These are phyloP conservation scores for Alternaria brassicicola DNA, from an alignment of 2,329 filamentous ascomycete species.

Conservation along the genomic window DNA sequence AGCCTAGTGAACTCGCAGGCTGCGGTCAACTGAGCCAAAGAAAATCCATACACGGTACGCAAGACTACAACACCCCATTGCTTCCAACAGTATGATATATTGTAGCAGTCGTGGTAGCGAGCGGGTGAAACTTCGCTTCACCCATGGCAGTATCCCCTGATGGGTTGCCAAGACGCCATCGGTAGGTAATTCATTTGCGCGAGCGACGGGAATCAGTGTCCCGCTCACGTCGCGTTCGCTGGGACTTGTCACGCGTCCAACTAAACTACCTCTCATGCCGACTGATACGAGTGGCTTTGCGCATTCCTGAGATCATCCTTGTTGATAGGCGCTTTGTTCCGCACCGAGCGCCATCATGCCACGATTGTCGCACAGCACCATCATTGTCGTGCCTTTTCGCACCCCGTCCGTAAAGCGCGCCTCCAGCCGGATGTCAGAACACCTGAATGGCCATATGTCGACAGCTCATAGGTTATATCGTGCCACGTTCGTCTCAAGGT, in stretches of 20 bases:
- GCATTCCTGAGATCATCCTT: neutral
- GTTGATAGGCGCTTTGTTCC: neutral
- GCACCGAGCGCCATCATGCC: neutral
- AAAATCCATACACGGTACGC: no score
- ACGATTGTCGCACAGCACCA: neutral
- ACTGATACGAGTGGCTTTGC: no score
- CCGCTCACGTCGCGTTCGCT: neutral
- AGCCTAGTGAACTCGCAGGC: no score
- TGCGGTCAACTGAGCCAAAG: no score
- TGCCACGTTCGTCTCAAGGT: neutral
- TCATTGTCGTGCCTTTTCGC: neutral
- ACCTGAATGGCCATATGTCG: neutral
- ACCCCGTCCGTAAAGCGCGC: neutral
- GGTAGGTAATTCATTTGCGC: neutral
- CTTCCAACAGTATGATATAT: neutral
- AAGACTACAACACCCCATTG: neutral
- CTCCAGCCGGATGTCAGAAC: neutral
- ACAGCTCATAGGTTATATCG: no score
- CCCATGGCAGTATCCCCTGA: rapidly evolving
- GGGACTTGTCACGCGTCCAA: neutral
- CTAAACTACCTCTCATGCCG: neutral
- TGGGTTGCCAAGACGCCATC: neutral
- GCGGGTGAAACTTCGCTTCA: no score
- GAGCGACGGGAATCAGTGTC: neutral
- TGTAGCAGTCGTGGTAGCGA: neutral